These are phyloP conservation scores for Caloboletus inedulis DNA, from an alignment of 1,284 basidiomycete species.

Conservation along the genomic window DNA sequence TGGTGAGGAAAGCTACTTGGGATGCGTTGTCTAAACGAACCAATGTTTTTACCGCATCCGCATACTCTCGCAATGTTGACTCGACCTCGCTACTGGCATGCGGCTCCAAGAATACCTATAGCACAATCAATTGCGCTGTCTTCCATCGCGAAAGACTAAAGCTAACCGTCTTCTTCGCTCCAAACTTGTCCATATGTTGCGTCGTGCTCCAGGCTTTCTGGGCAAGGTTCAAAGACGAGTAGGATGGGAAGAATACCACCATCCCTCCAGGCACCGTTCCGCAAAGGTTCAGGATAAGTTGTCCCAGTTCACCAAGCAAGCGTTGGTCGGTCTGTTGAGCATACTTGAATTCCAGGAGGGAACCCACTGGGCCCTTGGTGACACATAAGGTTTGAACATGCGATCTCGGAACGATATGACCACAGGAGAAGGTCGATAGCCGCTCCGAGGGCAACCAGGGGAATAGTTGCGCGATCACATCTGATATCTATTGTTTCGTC, in stretches of 20 bases:
- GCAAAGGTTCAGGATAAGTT: slow-evolving; percentile 76
- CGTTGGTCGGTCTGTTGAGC: slow-evolving; percentile 68
- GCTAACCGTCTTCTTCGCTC: slow-evolving; percentile 66
- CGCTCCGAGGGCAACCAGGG: slow-evolving; percentile 59
- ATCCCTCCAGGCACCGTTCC: slow-evolving; percentile 83
- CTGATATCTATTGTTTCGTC: slow-evolving; percentile 67
- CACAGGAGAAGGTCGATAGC: slow-evolving; percentile 83
- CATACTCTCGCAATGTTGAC: slow-evolving; percentile 72
- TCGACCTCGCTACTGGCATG: slow-evolving; percentile 78
- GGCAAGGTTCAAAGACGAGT: slow-evolving; percentile 74
- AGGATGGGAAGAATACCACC: slow-evolving; percentile 94
- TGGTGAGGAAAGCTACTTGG: background rate
- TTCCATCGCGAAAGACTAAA: background rate
- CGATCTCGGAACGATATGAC: slow-evolving; percentile 84
- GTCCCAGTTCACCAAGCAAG: slow-evolving; percentile 81
- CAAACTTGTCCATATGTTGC: slow-evolving; percentile 62
- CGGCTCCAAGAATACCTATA: slow-evolving; percentile 87
- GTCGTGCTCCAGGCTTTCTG: slow-evolving; percentile 66
- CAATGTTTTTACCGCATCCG: slow-evolving; percentile 48
- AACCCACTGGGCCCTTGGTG: slow-evolving; percentile 73
- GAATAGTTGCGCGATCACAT: slow-evolving; percentile 84
- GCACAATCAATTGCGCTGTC: background rate
- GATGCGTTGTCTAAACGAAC: slow-evolving; percentile 29
- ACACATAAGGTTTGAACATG: slow-evolving; percentile 83
- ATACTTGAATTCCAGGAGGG: slow-evolving; percentile 81